A percentile compares a stretch with the other conserved stretches of the same genome.
Conservation (phyloP, 306 rosid genomes). For the Ceratonia siliqua region DNA sequence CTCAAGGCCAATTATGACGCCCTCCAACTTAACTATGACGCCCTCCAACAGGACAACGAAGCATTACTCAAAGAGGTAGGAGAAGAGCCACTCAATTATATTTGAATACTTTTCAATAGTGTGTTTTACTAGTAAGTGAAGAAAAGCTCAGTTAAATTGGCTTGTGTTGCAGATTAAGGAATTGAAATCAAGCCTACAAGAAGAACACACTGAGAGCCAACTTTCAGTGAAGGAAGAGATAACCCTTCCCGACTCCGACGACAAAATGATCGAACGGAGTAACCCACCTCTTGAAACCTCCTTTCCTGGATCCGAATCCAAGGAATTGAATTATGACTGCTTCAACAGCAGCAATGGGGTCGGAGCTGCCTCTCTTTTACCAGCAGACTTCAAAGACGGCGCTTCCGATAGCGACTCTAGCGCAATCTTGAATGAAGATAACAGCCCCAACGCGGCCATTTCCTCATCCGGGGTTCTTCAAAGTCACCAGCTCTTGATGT, state of each 20-base stretch:
- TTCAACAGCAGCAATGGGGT: constrained; percentile 36
- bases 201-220: constrained; percentile 58
- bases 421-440: constrained; percentile 80
- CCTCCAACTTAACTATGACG: constrained; percentile 57
- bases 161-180: constrained; percentile 62
- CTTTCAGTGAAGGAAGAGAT: constrained; percentile 68
- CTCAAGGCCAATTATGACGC: constrained; percentile 70
- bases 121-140: no score
- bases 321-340: constrained; percentile 49
- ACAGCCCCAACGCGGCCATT: constrained; percentile 57
- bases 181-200: constrained; percentile 63
- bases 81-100: background rate
- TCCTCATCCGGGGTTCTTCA: constrained; percentile 57
- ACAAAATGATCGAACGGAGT: constrained; percentile 32
- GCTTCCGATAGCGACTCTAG: constrained; percentile 91
- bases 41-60: constrained; percentile 72
- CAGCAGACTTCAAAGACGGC: constrained; percentile 72
- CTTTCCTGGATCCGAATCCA: constrained; percentile 47
- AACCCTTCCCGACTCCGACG: constrained; percentile 39
- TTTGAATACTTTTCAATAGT: background rate
- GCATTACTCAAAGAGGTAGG: constrained; percentile 69
- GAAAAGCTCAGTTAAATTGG: background rate
- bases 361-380: constrained; percentile 39
- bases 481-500: constrained; percentile 43
- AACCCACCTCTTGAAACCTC: constrained; percentile 34